Evolutionary conservation across 805 yeast genomes (phyloP), one percentile per base, ranked within the genome.

Genomic region (Yamadazyma philogaea): DNA sequence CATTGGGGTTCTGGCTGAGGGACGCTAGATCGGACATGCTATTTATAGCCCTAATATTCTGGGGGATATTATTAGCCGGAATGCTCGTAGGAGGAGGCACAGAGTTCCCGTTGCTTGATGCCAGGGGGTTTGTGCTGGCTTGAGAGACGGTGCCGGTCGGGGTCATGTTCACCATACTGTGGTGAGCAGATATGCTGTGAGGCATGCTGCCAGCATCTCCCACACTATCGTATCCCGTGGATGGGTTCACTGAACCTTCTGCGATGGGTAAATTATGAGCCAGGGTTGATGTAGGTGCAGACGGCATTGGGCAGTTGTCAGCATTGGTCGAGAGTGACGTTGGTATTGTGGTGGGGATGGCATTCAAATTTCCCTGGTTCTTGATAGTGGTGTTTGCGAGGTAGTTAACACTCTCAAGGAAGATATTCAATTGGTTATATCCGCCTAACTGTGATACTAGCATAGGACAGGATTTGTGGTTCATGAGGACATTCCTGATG

Each of bases 401-500:
- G 32, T 50, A 63, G 30, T 58, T 59, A 1, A 66, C 49, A 37
- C 59, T 72, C 31, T 59, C 64, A 17, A 78, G 48, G 1, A 77
- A 48, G n/a, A 67, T 58, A 50, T 70, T 70, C 43, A 77, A 57
- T 15, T 67, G 67, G 14, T 71, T 76, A 26, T 57, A 56, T 0
- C 79, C 78, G 3, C 82, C 75, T 17, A 78, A 64, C 14, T 70
- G 66, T 39, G 61, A 72, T 40, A 57, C 51, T 42, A 73, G 55
- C 37, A 59, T 39, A 1, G 61, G 59, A 51, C 81, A 78, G 34
- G 77, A 78, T 47, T 72, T 75, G 50, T 81, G 85, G 7, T 72
- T 64, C 18, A 62, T 55, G 10, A 82, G 45, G 2, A 79, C 55
- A 1, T 74, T 65, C 32, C 78, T 70, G 18, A 84, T 56, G 7